Conservation (phyloP, 2,329 filamentous ascomycete genomes). For the Colletotrichum trifolii region DNA sequence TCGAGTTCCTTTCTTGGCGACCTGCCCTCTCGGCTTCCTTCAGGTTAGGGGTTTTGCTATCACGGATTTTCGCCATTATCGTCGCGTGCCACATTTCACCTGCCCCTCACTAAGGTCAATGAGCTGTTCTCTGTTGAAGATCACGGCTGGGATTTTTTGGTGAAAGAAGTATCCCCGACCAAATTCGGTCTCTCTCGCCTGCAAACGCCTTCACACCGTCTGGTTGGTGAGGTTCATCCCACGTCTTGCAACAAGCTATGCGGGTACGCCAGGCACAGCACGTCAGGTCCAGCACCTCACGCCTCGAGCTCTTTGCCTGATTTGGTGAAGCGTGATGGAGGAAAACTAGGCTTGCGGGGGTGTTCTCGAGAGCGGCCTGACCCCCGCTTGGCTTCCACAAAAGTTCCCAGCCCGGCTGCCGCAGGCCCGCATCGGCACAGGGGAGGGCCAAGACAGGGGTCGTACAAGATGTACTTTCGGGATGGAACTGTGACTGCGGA, state of each 20-base stretch:
- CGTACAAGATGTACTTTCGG: constrained; percentile 11
- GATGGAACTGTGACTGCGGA: constrained; percentile 1
- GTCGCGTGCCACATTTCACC: constrained; percentile 2
- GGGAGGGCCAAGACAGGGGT: constrained; percentile 20
- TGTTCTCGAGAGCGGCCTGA: constrained; percentile 25
- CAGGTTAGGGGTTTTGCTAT: constrained; percentile 14
- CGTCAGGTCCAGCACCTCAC: constrained; percentile 7
- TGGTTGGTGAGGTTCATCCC: constrained; percentile 11
- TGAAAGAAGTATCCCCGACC: constrained; percentile 26
- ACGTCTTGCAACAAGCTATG: constrained; percentile 10
- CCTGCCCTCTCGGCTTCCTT: constrained; percentile 19
- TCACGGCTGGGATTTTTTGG: constrained; percentile 17
- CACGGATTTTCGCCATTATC: not conserved
- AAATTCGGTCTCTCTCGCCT: constrained; percentile 5
- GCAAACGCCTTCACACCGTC: not conserved
- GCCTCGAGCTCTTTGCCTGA: constrained; percentile 34
- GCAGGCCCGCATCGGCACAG: constrained; percentile 37
- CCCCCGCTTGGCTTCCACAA: constrained; percentile 36
- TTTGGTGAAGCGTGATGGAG: constrained; percentile 17
- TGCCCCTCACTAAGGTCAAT: constrained; percentile 18
- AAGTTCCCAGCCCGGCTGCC: constrained; percentile 36
- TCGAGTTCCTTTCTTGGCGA: constrained; percentile 31
- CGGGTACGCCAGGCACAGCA: constrained; percentile 28
- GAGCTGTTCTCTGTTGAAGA: constrained; percentile 21
- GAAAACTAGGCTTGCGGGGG: constrained; percentile 19